Base-by-base conservation (phyloP, 805 yeast species). In the Cyberlindnera mississippiensis region DNA sequence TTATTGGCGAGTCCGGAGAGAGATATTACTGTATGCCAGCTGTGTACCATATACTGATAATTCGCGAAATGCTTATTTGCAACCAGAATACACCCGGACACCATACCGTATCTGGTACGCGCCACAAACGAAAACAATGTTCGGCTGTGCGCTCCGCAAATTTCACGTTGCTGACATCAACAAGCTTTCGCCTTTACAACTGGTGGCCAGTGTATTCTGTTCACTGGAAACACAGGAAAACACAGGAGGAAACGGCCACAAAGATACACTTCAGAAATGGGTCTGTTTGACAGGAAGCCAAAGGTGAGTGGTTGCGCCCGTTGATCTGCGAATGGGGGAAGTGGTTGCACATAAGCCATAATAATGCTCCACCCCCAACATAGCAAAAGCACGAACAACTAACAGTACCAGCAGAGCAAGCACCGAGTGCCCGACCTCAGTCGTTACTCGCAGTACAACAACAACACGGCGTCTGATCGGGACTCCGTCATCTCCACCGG, bases 371-470 rank as follows among this genome's bases (percentile, higher is more conserved):
- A n/a, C n/a, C n/a, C n/a, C n/a, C n/a, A n/a, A 16, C 7, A 16
- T 12, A 18, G 32, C 18, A 15, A 32, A 33, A n/a, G n/a, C n/a
- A n/a, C n/a, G 13, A 20, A 31, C 12, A 33, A 26, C 38, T 19
- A 26, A 27, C 33, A 40, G 30, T 19, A 2, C 38, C 19, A 13
- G 10, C 35, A 38, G 22, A 14, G 28, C 14, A 49, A 45, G 31
- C 42, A 55, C 28, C 53, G 55, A 41, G 65, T 61, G 18, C 69
- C 70, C 7, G 70, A 64, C 48, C 49, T 66, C 13, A 63, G 68
- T 11, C 57, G 69, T 37, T 66, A 66, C 37, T 61, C 68, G 3
- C 59, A 67, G 39, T 60, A 64, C 37, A 29, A 35, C n/a, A 24
- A 28, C 37, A 29, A 35, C n/a, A 24, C 22, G n/a, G n/a, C 22